A percentile compares a stretch with the other conserved stretches of the same genome.
Conservation (phyloP, 1,284 basidiomycete species). For the Spongispora temasekensis region DNA sequence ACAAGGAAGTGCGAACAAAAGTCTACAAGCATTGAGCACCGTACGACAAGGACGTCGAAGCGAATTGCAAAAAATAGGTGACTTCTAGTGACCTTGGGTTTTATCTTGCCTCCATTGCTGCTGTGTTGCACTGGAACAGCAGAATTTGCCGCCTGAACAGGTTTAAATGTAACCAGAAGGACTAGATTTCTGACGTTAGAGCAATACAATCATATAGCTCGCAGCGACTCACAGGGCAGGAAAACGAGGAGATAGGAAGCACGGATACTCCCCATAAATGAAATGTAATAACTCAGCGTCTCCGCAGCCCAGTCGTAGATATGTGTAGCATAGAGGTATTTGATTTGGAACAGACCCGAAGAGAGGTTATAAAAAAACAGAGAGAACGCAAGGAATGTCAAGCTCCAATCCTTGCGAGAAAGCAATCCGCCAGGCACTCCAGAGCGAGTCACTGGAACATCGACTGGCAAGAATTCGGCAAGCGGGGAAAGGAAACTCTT, state of each 20-base stretch:
- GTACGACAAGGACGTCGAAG: conserved; percentile 67
- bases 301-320: conserved; percentile 59
- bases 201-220: too few relatives aligned
- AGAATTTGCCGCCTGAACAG: conserved; percentile 32
- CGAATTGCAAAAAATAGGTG: conserved; percentile 62
- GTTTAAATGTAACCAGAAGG: conserved; percentile 49
- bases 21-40: conserved; percentile 63
- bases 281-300: conserved; percentile 66
- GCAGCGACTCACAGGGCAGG: conserved; percentile 50
- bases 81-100: conserved; percentile 48
- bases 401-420: conserved; percentile 54
- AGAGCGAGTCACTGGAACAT: conserved; percentile 33
- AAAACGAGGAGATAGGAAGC: conserved; percentile 55
- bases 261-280: conserved; percentile 50
- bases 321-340: conserved; percentile 61
- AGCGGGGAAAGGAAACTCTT: conserved; percentile 49
- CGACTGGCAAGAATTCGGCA: conserved; percentile 53
- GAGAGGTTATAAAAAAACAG: conserved; percentile 49
- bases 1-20: conserved; percentile 64
- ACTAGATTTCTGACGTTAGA: conserved; percentile 34
- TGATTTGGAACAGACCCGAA: conserved; percentile 58
- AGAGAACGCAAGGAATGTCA: conserved; percentile 52
- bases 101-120: conserved; percentile 27
- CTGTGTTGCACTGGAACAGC: conserved; percentile 9
- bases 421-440: conserved; percentile 14